A percentile compares a stretch with the other conserved stretches of the same genome.
Conservation (phyloP, 106 monocot species). For the Ottelia alismoides region DNA sequence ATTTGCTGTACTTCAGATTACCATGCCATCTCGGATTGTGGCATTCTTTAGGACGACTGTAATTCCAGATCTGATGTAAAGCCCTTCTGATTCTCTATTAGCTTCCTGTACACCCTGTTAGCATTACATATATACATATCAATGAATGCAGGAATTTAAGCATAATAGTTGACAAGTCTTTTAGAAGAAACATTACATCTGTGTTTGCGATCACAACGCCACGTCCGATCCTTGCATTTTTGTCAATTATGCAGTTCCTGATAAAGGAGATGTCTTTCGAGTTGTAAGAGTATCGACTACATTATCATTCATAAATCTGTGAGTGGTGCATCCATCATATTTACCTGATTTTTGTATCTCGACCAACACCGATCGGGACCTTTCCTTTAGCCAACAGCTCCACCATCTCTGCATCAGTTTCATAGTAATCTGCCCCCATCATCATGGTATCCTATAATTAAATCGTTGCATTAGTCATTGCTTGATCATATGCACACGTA, state of each 20-base stretch:
- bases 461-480: too few species aligned
- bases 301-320: background rate
- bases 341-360: conserved; percentile 52
- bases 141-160: too few species aligned
- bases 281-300: background rate
- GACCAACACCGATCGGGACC: conserved; percentile 54
- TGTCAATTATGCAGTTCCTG: conserved; percentile 68
- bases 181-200: conserved; percentile 20
- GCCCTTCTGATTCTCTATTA: conserved; percentile 8
- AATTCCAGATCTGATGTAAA: conserved; percentile 11
- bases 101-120: conserved; percentile 7
- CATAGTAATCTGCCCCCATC: conserved; percentile 70
- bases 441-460: conserved; percentile 65
- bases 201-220: conserved; percentile 45
- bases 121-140: too few species aligned
- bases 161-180: too few species aligned
- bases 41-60: conserved; percentile 5
- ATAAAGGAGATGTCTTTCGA: background rate
- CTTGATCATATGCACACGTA: too few species aligned
- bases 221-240: conserved; percentile 54
- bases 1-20: too few species aligned
- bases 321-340: background rate
- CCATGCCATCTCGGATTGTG: conserved; percentile 5
- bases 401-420: conserved; percentile 54
- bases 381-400: conserved; percentile 23